A percentile compares a stretch with the other conserved stretches of the same genome.
Conservation (phyloP, 1,139 yeast species). For the Meyerozyma athensensis region DNA sequence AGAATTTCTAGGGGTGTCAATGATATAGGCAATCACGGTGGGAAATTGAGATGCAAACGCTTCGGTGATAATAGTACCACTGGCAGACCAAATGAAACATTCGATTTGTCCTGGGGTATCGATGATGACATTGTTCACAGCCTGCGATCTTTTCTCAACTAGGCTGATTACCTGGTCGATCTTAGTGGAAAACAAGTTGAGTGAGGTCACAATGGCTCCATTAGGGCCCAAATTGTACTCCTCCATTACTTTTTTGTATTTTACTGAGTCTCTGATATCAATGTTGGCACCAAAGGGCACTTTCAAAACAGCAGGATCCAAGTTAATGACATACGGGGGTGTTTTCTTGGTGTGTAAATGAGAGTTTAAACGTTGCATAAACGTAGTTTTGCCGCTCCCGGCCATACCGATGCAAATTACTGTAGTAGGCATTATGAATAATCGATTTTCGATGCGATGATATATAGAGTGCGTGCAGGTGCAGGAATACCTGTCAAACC, state of each 20-base stretch:
- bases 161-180: slow-evolving; percentile 90
- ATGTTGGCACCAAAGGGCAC: slow-evolving; percentile 93
- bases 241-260: slow-evolving; percentile 95
- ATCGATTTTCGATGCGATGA: neutral
- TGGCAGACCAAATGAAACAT: slow-evolving; percentile 95
- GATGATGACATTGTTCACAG: slow-evolving; percentile 67
- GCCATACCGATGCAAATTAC: slow-evolving; percentile 94
- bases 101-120: slow-evolving; percentile 99
- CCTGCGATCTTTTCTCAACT: slow-evolving; percentile 73
- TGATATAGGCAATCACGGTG: slow-evolving; percentile 90
- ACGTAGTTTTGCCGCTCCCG: slow-evolving; percentile 96
- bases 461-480: neutral
- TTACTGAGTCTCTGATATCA: slow-evolving; percentile 93
- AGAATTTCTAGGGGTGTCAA: slow-evolving; percentile 92
- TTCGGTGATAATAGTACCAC: slow-evolving; percentile 94
- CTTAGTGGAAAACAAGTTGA: slow-evolving; percentile 88
- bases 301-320: slow-evolving; percentile 93
- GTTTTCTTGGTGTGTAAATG: slow-evolving; percentile 71
- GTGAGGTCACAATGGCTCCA: slow-evolving; percentile 95
- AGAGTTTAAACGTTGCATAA: slow-evolving; percentile 90
- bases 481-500: too few relatives aligned
- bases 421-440: slow-evolving; percentile 43
- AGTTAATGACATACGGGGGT: slow-evolving; percentile 84
- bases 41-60: slow-evolving; percentile 96
- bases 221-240: slow-evolving; percentile 91